Evolutionary conservation across 169 alveolate genomes (phyloP).

Genomic region (Toxoplasma gondii): DNA sequence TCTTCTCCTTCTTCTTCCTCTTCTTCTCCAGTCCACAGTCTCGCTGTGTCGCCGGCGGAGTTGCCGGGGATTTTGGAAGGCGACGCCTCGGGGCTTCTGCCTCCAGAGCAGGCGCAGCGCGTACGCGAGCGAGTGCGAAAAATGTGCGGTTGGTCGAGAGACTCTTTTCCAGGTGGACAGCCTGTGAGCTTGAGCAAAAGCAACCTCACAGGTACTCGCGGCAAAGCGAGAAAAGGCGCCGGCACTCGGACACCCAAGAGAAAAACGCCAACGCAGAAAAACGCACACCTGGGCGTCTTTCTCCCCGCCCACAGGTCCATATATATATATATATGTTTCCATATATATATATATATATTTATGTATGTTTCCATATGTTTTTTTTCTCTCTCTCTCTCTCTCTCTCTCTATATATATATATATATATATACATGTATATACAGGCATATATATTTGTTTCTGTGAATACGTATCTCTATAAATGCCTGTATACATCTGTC

Average conservation of each 20-base stretch:
- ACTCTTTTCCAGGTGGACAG: constrained; percentile 89
- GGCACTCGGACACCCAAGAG: background rate
- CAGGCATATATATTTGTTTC: too few species aligned
- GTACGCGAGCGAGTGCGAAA: constrained; percentile 41
- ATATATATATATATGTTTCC: background rate
- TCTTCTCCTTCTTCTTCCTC: background rate
- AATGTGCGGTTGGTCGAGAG: constrained; percentile 85
- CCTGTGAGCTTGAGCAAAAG: constrained; percentile 87
- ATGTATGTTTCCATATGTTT: background rate
- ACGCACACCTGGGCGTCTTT: background rate
- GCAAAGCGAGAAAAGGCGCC: background rate
- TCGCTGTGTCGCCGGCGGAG: background rate
- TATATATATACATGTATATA: too few species aligned
- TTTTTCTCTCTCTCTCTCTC: too few species aligned
- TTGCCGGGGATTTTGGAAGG: constrained; percentile 47
- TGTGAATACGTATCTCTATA: background rate
- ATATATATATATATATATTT: too few species aligned
- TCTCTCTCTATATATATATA: background rate
- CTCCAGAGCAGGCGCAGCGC: constrained; percentile 17
- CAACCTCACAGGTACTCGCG: constrained; percentile 59
- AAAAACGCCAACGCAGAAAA: too few species aligned
- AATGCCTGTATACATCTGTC: constrained; percentile 10
- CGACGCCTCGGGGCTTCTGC: background rate
- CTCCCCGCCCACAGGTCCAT: background rate
- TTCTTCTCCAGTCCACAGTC: background rate